Evolutionary conservation across 1,284 basidiomycete genomes (phyloP), one percentile per base, ranked within the genome.

Genomic region (Fomitiporia mediterranea): DNA sequence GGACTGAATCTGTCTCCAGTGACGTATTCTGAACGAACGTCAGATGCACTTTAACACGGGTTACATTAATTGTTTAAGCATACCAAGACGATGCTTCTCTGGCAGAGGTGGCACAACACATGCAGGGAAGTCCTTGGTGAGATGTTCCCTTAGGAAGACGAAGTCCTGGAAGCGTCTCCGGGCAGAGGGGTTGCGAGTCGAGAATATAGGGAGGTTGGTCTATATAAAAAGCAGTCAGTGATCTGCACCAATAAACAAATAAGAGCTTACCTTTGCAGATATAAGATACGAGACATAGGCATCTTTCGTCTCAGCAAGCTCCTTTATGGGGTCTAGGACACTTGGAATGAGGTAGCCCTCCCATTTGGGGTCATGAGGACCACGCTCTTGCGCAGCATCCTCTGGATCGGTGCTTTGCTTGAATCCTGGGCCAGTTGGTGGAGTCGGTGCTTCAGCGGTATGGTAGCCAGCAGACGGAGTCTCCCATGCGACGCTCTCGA

Each of bases 141-240:
- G 83, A 65, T 97, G 84, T 51, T 97, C 87, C 60, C 91, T 79
- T 35, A 99, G 75, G 69, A 99, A 99, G 35, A 91, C 89, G 71
- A 99, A 99, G 72, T 99, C 97, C 67, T 96, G 92, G 74, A 97
- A 99, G 25, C 96, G 83, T 59, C 96, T 80, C 53, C 96, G 83
- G 13, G 89, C 76, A 4, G 86, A 84, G 2, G 89, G 86, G 58
- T 75, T 86, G 3, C 77, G 74, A 42, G 84, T 80, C 25, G 86
- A 83, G 78, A 90, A 98, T 74, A 84, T 90, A 25, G 82, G 79
- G 19, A 89, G 78, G 64, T 86, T 91, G 27, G 91, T 94, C 91
- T 94, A 67, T n/a, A n/a, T n/a, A n/a, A n/a, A n/a, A n/a, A n/a
- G 35, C 34, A 21, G 35, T n/a, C 57, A 52, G n/a, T 30, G 49